Percentiles rank a stretch among this genome's conserved stretches.
These are phyloP conservation scores for Aureobasidium sp. DNA, from an alignment of 2,329 filamentous ascomycete species.

Conservation along the genomic window DNA sequence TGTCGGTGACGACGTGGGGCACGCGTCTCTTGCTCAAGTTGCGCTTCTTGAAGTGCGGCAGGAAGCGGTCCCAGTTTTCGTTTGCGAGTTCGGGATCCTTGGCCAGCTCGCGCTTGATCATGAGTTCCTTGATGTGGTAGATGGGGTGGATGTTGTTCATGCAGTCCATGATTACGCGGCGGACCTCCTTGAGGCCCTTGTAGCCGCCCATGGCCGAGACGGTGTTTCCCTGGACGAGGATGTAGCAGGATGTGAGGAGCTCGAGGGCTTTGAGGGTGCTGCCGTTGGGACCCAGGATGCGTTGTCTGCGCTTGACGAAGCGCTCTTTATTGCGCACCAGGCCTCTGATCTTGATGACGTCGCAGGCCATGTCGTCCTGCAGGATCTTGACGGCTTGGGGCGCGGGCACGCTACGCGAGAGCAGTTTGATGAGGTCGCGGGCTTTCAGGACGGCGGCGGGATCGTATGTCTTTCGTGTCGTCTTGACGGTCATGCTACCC, in stretches of 20 bases:
- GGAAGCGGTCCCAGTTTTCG: constrained; percentile 92
- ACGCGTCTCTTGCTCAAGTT: constrained; percentile 76
- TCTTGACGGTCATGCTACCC: constrained; percentile 94
- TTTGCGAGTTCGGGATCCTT: constrained; percentile 80
- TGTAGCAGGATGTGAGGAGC: constrained; percentile 82
- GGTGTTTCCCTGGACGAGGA: constrained; percentile 94
- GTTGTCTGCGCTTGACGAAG: constrained; percentile 89
- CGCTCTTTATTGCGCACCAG: constrained; percentile 89
- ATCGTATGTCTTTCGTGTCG: constrained; percentile 84
- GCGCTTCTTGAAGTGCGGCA: constrained; percentile 95
- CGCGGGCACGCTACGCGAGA: constrained; percentile 84
- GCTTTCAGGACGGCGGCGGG: constrained; percentile 90
- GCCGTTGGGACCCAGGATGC: constrained; percentile 85
- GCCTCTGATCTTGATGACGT: constrained; percentile 91
- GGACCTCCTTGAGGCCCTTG: constrained; percentile 88
- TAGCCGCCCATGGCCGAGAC: constrained; percentile 87
- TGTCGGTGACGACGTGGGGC: constrained; percentile 84
- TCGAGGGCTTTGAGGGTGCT: constrained; percentile 92
- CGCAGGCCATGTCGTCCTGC: constrained; percentile 83
- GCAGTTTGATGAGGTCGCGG: constrained; percentile 85
- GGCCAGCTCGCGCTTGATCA: constrained; percentile 87
- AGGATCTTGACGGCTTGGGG: constrained; percentile 92
- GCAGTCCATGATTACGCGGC: constrained; percentile 84
- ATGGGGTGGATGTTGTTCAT: constrained; percentile 90
- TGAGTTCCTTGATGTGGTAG: constrained; percentile 90